These are phyloP conservation scores for Gonapodya prolifera DNA, from an alignment of 192 early-diverging fungal species.

Conservation along the genomic window DNA sequence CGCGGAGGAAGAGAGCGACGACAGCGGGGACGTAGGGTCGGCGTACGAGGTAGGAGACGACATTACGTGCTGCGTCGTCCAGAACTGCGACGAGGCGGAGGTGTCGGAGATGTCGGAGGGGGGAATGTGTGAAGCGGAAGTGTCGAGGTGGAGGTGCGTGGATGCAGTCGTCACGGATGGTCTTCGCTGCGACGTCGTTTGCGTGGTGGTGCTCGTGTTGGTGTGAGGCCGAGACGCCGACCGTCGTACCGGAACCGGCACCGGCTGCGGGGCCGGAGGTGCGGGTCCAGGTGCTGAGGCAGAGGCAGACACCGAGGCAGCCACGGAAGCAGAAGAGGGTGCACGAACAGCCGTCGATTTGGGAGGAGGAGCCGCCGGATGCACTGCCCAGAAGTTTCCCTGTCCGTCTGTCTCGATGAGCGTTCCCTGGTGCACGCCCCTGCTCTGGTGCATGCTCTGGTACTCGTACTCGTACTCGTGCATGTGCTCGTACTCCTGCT, in stretches of 20 bases:
- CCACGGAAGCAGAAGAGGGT: too few species aligned
- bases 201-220: too few species aligned
- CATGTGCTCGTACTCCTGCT: background rate
- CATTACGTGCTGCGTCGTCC: too few species aligned
- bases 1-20: too few species aligned
- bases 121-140: background rate
- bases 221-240: too few species aligned
- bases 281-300: background rate
- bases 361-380: background rate
- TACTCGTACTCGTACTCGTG: background rate
- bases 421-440: background rate
- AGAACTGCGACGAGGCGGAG: background rate
- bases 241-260: background rate
- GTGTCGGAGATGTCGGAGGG: background rate
- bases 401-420: background rate
- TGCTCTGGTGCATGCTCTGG: background rate
- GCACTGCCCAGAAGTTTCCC: background rate
- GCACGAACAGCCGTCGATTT: background rate
- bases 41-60: background rate
- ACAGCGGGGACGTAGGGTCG: background rate
- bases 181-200: too few species aligned
- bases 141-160: background rate
- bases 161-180: too few species aligned
- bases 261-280: background rate
- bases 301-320: background rate